Base-by-base conservation (phyloP, 106 monocot genomes). In the Agapanthus africanus region DNA sequence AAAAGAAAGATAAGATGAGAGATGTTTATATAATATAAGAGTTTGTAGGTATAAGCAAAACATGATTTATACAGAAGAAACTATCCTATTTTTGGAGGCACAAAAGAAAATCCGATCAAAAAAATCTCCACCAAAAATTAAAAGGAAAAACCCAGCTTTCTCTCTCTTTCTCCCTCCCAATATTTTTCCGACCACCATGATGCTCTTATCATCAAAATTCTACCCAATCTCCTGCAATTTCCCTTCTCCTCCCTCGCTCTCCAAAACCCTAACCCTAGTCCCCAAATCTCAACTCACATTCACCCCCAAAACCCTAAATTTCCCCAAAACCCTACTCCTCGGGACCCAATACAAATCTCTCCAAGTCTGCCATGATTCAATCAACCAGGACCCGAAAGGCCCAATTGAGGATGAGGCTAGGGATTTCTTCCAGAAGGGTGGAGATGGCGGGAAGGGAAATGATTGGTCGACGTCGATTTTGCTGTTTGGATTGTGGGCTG, bases 401-500 rank as follows among this genome's bases (percentile, higher is more conserved):
- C 21, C 32, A 31, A 6, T 10, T 11, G 11, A 16, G 21, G 69
- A 42, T 47, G 75, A 54, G 33, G 71, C 70, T 15, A 39, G 49
- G 6, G 66, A 26, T 9, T 22, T 40, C 21, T 11, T 40, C 39
- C 23, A 23, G 39, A 25, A 5, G 65, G 70, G 16, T n/a, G 72
- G 78, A 7, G 31, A 66, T 27, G 72, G 59, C 21, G 77, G 59
- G 37, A 69, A 42, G 0, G 66, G 80, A 23, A 75, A 76, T 19
- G 82, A 87, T 68, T 99, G 97, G 92, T 78, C 82, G 25, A 85
- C 92, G 5, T 92, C 97, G 23, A 68, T 88, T 35, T 68, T 93
- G 70, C 76, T 99, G 49, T 93, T 92, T 37, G 92, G 84, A 27
- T 39, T 99, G n/a, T 99, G 90, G 81, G 90, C 87, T 21, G 97